A percentile compares a stretch with the other conserved stretches of the same genome.
phyloP scores from a whole-genome alignment of 768 basidiomycete species.

The Boletus sp. region DNA sequence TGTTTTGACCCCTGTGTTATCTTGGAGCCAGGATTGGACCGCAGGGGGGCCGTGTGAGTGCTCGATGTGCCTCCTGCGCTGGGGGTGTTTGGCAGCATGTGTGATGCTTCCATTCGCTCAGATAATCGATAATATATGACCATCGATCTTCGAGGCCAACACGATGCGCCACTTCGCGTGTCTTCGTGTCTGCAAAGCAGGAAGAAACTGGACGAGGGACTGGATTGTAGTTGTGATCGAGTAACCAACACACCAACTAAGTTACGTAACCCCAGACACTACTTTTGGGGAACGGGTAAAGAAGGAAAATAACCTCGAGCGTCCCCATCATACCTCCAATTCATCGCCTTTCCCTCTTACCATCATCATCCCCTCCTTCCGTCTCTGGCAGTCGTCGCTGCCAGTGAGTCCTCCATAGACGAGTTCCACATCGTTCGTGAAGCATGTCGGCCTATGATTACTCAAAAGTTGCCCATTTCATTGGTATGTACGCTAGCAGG shows the following conservation, averaged over 20 bases:
- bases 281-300: constrained; percentile 29
- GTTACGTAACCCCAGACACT: constrained; percentile 32
- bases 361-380: constrained; percentile 13
- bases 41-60: background rate
- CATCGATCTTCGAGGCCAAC: constrained; percentile 14
- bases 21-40: constrained; percentile 11
- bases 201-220: background rate
- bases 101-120: constrained; percentile 2
- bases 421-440: constrained; percentile 5
- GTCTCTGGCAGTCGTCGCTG: constrained; percentile 6
- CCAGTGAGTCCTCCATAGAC: constrained; percentile 5
- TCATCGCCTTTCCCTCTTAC: constrained; percentile 16
- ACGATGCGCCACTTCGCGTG: constrained; percentile 3
- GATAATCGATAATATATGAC: constrained; percentile 9
- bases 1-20: background rate
- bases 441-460: constrained; percentile 46
- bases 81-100: background rate
- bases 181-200: background rate
- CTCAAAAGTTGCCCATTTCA: constrained; percentile 60
- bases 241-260: background rate
- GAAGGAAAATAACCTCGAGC: constrained; percentile 16
- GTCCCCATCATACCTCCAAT: constrained; percentile 8
- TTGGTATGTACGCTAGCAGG: constrained; percentile 40
- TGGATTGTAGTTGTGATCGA: background rate
- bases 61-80: constrained; percentile 29